phyloP scores from a whole-genome alignment of 148 eudicot genomes.

The Beta vulgaris region DNA sequence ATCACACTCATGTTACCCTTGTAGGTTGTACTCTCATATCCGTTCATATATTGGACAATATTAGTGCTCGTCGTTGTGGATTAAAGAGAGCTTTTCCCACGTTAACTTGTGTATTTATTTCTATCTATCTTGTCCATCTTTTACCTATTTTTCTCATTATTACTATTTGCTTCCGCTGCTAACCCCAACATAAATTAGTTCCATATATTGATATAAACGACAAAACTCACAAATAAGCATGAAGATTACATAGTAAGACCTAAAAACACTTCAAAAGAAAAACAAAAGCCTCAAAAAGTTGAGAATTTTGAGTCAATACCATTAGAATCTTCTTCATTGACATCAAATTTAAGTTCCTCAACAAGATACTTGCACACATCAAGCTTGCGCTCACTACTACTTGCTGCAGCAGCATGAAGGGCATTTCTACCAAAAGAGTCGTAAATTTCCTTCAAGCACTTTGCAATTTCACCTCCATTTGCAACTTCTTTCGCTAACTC shows the following conservation, averaged over 20 bases:
- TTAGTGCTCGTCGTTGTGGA: too few relatives aligned
- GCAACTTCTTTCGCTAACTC: not conserved
- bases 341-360: constrained; percentile 19
- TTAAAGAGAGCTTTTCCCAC: too few relatives aligned
- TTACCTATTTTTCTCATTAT: too few relatives aligned
- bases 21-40: too few relatives aligned
- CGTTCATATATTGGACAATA: too few relatives aligned
- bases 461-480: not conserved
- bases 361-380: constrained; percentile 12
- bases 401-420: constrained; percentile 9
- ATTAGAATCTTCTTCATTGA: constrained; percentile 8
- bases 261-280: not conserved
- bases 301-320: not conserved
- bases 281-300: not conserved
- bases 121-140: too few relatives aligned
- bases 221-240: too few relatives aligned
- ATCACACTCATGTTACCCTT: too few relatives aligned
- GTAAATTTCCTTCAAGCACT: not conserved
- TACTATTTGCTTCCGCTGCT: too few relatives aligned
- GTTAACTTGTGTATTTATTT: too few relatives aligned
- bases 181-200: too few relatives aligned
- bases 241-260: not conserved
- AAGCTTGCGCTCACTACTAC: not conserved
- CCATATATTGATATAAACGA: too few relatives aligned
- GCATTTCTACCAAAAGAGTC: not conserved